Base-by-base conservation (phyloP, 805 yeast genomes). In the Monosporozyma solicola region DNA sequence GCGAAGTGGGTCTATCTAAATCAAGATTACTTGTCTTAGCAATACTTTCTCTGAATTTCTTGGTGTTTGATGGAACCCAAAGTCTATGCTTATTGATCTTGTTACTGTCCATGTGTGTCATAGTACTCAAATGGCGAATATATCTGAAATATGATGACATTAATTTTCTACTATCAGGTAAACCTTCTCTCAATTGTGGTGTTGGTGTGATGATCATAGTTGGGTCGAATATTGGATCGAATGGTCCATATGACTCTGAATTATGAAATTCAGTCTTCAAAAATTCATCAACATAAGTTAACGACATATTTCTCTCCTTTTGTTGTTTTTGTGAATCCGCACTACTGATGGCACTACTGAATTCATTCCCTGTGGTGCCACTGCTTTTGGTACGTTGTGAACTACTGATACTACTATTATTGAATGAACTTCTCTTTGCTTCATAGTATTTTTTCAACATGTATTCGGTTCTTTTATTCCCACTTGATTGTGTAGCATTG, bases 271-370 rank as follows among this genome's bases (percentile, higher is more conserved):
- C 43, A 16, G 43, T 39, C 15, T 33, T 50, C 24, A 50, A 50
- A 24, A 50, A 50, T 25, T 50, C 48, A 15, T 50, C 48, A 6
- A 50, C 27, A 32, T 25, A 39, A 11, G 32, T 9, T 11, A 7
- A 25, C 5, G 35, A n/a, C 22, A 25, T n/a, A 37, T 37, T 49
- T 49, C 25, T 49, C 20, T 49, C 51, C 22, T 31, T 43, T 13
- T 16, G 32, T 22, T 50, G 48, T 25, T 44, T 50, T 25, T 50
- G 52, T 33, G 52, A 50, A 22, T 43, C 47, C 9, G n/a, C 41
- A 11, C 13, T 25, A 35, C 50, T 48, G 6, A 32, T 27, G 6
- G 37, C 33, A 33, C 50, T 48, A 35, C 50, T 48, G 10, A 39
- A 4, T 16, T 39, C 43, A 39, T 20, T 16, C 8, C 43, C 43